A percentile compares a stretch with the other conserved stretches of the same genome.
Evolutionary conservation across 352 stramenopile genomes (phyloP).

Genomic region (Albugo candida): DNA sequence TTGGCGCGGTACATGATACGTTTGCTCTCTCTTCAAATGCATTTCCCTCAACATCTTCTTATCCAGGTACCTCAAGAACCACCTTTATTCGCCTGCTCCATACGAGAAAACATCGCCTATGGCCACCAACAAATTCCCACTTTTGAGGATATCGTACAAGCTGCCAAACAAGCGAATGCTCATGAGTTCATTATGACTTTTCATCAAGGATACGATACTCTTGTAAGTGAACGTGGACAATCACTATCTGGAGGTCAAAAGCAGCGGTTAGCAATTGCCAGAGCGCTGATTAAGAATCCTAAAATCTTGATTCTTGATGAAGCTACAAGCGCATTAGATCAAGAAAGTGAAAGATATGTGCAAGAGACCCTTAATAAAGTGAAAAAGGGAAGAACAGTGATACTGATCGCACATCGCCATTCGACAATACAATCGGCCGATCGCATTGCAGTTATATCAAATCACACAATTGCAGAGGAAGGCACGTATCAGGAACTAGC

Average conservation of each 20-base stretch:
- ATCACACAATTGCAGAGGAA: conserved; percentile 73
- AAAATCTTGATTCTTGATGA: conserved; percentile 66
- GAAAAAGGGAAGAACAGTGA: conserved; percentile 81
- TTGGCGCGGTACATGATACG: conserved; percentile 23
- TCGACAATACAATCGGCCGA: conserved; percentile 85
- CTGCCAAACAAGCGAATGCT: conserved; percentile 48
- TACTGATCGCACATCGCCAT: conserved; percentile 94
- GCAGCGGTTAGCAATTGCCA: conserved; percentile 59
- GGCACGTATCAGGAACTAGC: conserved; percentile 51
- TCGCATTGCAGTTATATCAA: conserved; percentile 79
- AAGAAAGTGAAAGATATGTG: conserved; percentile 53
- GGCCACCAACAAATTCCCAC: conserved; percentile 26
- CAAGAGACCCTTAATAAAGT: conserved; percentile 56
- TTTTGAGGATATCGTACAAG: conserved; percentile 31
- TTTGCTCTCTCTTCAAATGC: neutral
- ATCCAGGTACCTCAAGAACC: conserved; percentile 35
- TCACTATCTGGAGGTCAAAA: conserved; percentile 60
- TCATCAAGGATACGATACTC: conserved; percentile 53
- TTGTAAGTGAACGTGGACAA: conserved; percentile 51
- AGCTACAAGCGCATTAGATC: conserved; percentile 53
- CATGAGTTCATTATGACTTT: conserved; percentile 66
- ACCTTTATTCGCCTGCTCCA: conserved; percentile 50
- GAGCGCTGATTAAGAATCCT: conserved; percentile 49
- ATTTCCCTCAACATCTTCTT: neutral
- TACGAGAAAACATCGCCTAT: conserved; percentile 63